phyloP scores from a whole-genome alignment of 768 basidiomycete species.

The Rhodotorula kratochvilovae region DNA sequence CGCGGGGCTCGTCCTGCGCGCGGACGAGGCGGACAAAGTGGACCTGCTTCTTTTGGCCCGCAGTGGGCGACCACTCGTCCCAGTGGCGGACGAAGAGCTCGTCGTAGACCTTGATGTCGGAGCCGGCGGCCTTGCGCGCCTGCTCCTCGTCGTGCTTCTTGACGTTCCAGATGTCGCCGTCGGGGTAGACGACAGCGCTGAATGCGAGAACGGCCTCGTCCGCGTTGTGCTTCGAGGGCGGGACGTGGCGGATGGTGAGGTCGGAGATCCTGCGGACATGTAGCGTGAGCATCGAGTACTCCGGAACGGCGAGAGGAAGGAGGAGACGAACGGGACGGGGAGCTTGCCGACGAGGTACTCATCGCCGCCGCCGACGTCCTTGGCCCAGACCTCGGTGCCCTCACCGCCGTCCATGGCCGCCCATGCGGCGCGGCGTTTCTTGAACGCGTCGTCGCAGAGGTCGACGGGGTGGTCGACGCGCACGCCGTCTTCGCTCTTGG shows the following conservation, averaged over 20 bases:
- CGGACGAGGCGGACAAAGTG: conserved; percentile 63
- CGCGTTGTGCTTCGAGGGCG: conserved; percentile 37
- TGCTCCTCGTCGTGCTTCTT: conserved; percentile 66
- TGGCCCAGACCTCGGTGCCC: conserved; percentile 38
- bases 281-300: neutral
- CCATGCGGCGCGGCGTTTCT: neutral
- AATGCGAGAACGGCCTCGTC: conserved; percentile 70
- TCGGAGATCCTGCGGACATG: conserved; percentile 25
- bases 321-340: conserved; percentile 36
- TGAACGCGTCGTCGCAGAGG: conserved; percentile 23
- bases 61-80: conserved; percentile 64
- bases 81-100: conserved; percentile 68
- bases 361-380: conserved; percentile 19
- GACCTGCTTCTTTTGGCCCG: conserved; percentile 62
- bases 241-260: conserved; percentile 18
- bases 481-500: neutral
- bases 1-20: conserved; percentile 43
- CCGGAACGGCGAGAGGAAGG: too few species aligned
- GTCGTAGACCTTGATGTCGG: conserved; percentile 59
- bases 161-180: conserved; percentile 66
- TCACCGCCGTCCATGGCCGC: conserved; percentile 19
- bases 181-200: conserved; percentile 73
- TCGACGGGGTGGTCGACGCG: conserved; percentile 20
- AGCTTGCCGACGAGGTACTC: conserved; percentile 38
- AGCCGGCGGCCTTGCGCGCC: conserved; percentile 60